Base-by-base conservation (phyloP, 148 eudicot genomes). In the Agrostemma githago region DNA sequence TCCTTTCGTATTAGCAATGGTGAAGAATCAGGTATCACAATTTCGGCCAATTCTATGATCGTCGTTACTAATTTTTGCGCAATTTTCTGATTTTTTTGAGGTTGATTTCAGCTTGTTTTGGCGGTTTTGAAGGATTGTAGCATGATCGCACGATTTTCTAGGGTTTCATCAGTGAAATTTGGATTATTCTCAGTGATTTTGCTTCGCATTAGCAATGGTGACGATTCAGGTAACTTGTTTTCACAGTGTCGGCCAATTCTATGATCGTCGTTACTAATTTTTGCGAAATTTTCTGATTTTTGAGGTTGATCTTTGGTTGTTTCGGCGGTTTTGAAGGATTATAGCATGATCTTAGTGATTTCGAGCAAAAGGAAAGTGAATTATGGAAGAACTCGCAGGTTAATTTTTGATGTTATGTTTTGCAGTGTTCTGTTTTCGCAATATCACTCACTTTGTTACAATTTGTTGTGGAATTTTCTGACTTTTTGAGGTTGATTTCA, bases 341-440 rank as follows among this genome's bases (percentile, higher is more conserved):
- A 5, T 58, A 58, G n/a, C 21, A 15, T 16, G 26, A 58, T 19
- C 2, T n/a, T 67, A 4, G 53, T 10, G 14, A 51, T n/a, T 42
- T 73, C 20, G 44, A 61, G 2, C 39, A 19, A 53, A 73, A 51
- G 3, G 40, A 67, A 11, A 56, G 15, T 15, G n/a, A 65, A 41
- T 70, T 26, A 42, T 63, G 2, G 60, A 42, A 74, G 15, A 39
- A 48, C 69, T 20, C 15, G 42, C 65, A 58, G 75, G 74, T 74
- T 12, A 26, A 26, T 42, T 48, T 54, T 3, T 16, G 34, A 9
- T 43, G 46, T 21, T 41, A 7, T 21, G 41, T 26, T 34, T 11
- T 0, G 60, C 4, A 15, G 14, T 54, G 44, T 6, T 43, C 56
- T 17, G 8, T 0, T 42, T 42, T 15, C 48, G 62, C 3, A 12